A percentile compares a stretch with the other conserved stretches of the same genome.
Evolutionary conservation across 75 land plant species (phyloP).

Genomic region (Picea sitchensis): DNA sequence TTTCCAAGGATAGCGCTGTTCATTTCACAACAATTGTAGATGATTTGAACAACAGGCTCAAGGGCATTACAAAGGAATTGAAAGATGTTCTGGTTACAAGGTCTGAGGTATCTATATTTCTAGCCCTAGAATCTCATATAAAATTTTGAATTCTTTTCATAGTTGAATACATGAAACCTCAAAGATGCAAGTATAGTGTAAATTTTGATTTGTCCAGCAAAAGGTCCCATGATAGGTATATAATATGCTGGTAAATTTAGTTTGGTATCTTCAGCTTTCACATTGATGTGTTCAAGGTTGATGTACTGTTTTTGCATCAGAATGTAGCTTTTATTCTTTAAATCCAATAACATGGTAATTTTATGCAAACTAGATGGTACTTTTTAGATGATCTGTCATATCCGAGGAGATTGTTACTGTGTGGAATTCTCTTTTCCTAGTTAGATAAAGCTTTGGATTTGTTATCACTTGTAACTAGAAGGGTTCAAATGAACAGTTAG

Average conservation of each 20-base stretch:
- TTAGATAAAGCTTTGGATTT: too few relatives aligned
- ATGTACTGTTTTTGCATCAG: background rate
- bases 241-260: background rate
- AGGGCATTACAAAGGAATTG: conserved; percentile 79
- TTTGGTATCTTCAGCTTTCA: background rate
- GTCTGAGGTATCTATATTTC: conserved; percentile 52
- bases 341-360: background rate
- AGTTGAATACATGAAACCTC: background rate
- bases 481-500: too few relatives aligned
- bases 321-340: background rate
- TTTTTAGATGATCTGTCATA: too few relatives aligned
- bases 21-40: conserved; percentile 76
- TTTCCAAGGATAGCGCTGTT: conserved; percentile 57
- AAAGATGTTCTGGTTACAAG: conserved; percentile 81
- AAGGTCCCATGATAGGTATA: background rate
- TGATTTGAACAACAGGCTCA: conserved; percentile 68
- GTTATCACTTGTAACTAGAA: too few relatives aligned
- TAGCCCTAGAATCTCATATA: background rate
- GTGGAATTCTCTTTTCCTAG: too few relatives aligned
- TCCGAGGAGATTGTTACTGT: too few relatives aligned
- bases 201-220: background rate
- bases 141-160: background rate
- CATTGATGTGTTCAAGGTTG: background rate
- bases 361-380: background rate
- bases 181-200: background rate